Evolutionary conservation across 148 eudicot species (phyloP), one percentile per base, ranked within the genome.

Genomic region (Chenopodium berlandieri): DNA sequence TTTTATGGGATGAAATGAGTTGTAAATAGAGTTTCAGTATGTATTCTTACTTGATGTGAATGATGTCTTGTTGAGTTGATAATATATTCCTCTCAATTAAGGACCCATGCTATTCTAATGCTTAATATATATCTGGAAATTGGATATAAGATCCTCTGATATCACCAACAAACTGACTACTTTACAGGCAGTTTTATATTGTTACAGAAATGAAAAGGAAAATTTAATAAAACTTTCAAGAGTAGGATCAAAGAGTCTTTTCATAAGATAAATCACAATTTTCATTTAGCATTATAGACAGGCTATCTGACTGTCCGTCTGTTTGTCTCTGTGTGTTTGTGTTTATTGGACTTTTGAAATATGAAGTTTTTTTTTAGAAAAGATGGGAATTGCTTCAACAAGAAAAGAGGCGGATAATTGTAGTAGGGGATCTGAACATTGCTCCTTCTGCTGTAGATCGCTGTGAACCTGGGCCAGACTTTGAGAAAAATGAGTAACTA

Each of bases 351-450:
- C 78, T 84, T 75, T 73, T 84, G 69, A 84, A 62, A 58, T 60
- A 14, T 73, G 79, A 65, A 32, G 7, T 84, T 17, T 85, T 87
- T 60, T 87, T 60, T 92, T 90, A 95, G 99, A 96, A 84, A 96
- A 92, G 99, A 87, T 96, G 98, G 95, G 92, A 91, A 77, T 83
- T 86, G 84, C 93, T 96, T 80, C 88, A 88, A 74, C 83, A 77
- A 79, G 89, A 89, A 85, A 92, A 92, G 86, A 86, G 92, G 73
- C 91, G 97, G 85, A 83, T 96, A 67, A 58, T 91, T 44, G 90
- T 94, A 37, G 97, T 96, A 54, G 99, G 99, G 76, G 99, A 96
- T 86, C 90, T 96, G 82, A 96, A 96, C 80, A 92, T 96, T 86
- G 94, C 98, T 75, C 99, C 99, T 77, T 89, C 90, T 81, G 87